phyloP scores from a whole-genome alignment of 148 eudicot species.

The Chenopodium suecicum region DNA sequence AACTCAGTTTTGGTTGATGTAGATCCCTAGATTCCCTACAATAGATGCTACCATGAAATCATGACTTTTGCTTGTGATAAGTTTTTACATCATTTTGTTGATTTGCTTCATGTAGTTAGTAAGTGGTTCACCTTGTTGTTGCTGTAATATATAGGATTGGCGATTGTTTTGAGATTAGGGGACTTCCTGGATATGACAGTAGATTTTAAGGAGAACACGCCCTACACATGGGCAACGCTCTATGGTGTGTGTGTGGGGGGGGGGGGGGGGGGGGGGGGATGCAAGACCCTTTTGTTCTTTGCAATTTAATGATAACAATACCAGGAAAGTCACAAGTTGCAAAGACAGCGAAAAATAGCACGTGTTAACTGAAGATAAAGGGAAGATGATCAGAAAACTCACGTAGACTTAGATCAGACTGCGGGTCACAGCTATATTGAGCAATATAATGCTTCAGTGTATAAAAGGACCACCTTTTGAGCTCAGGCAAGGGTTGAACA shows the following conservation, averaged over 20 bases:
- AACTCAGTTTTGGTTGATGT: background rate
- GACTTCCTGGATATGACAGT: background rate
- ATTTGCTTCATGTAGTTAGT: background rate
- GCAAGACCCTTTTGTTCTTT: background rate
- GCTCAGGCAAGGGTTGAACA: constrained; percentile 75
- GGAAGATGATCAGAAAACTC: constrained; percentile 34
- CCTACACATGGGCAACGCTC: background rate
- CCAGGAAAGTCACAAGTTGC: background rate
- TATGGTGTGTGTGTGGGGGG: too few relatives aligned
- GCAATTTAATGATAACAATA: background rate
- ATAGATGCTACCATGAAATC: background rate
- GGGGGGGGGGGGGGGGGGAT: too few relatives aligned
- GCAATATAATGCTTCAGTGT: constrained; percentile 82
- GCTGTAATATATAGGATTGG: background rate
- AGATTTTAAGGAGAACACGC: background rate
- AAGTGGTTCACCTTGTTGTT: background rate
- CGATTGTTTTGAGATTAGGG: background rate
- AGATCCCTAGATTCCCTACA: background rate
- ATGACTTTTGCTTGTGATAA: background rate
- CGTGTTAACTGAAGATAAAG: background rate
- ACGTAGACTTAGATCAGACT: constrained; percentile 88
- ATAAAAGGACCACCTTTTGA: constrained; percentile 89
- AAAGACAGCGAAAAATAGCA: background rate
- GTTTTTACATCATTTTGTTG: background rate
- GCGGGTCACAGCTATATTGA: constrained; percentile 84